Conservation (phyloP, 2,329 filamentous ascomycete genomes). For the Coniochaeta sp. region DNA sequence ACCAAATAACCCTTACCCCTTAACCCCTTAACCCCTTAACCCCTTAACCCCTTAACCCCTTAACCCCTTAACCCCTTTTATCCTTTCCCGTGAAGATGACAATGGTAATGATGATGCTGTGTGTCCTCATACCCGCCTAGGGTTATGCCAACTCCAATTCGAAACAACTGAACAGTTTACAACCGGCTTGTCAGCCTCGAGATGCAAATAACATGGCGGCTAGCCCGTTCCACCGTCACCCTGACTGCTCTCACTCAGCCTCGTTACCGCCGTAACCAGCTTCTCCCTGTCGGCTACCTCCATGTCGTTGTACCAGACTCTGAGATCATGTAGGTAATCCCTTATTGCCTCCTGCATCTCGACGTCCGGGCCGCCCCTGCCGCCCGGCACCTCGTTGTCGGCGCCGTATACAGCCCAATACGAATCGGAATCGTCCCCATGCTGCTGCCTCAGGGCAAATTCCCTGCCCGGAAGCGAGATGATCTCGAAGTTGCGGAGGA, state of each 20-base stretch:
- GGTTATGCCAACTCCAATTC: too few species aligned
- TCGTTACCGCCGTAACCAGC: background rate
- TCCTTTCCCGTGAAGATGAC: too few species aligned
- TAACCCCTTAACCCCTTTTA: too few species aligned
- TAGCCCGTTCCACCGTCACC: background rate
- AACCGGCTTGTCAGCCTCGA: too few species aligned
- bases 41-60: too few species aligned
- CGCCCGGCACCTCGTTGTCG: constrained; percentile 34
- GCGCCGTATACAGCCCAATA: constrained; percentile 57
- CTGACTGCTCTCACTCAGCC: background rate
- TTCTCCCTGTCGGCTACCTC: background rate
- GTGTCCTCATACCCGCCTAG: too few species aligned
- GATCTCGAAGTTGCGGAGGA: constrained; percentile 50
- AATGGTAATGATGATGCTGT: too few species aligned
- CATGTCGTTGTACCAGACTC: background rate
- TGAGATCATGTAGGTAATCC: constrained; percentile 25
- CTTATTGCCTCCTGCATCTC: constrained; percentile 43
- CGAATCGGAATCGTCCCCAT: constrained; percentile 45
- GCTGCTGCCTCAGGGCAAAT: constrained; percentile 40
- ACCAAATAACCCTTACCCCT: too few species aligned
- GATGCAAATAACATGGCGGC: too few species aligned
- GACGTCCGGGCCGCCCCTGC: constrained; percentile 49
- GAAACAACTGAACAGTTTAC: too few species aligned
- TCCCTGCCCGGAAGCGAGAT: constrained; percentile 45
- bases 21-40: background rate